Base-by-base conservation (phyloP, 169 alveolate genomes). In the Eimeria tenella region DNA sequence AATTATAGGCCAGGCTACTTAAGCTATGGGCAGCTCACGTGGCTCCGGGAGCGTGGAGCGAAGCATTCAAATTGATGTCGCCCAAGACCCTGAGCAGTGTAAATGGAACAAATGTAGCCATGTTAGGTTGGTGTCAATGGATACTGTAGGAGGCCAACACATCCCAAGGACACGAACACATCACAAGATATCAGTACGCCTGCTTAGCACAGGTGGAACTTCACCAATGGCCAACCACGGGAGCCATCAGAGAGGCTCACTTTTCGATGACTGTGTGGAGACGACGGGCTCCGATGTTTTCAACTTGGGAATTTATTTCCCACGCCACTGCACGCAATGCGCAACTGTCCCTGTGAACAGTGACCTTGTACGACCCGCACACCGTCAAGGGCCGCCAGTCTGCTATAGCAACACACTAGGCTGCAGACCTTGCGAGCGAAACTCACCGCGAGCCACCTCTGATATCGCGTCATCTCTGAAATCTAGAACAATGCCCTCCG, bases 231-330 rank as follows among this genome's bases (percentile, higher is more conserved):
- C 42, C 42, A 31, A 31, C 42, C 42, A 31, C 42, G 42, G 42
- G 42, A 31, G 42, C 42, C 42, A 31, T 31, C 1, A 19, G 5
- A 8, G 23, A 13, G 87, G 21, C 84, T 77, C 19, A 94, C 96
- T 97, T 96, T 81, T 98, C 99, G 68, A 98, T 92, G 58, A 98
- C 96, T 9, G 98, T 97, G 81, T 97, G 98, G 8, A 98, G 96
- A 31, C 99, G 93, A 25, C 99, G 96, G 19, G 99, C 99, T 1
- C 99, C 99, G 70, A 96, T 98, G 93, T 98, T 97, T 81, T 98
- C 99, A 25, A 97, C 96, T 49, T 95, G 93, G 21, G 95, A 90
- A 83, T 98, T 98, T 58, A 98, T 93, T 77, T 98, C 98, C 52
- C 93, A 93, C 23, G 98, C 97, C 9, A 96, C 97, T 94, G 94